phyloP scores from a whole-genome alignment of 2,329 filamentous ascomycete species.

The Nigrograna mackinnonii region DNA sequence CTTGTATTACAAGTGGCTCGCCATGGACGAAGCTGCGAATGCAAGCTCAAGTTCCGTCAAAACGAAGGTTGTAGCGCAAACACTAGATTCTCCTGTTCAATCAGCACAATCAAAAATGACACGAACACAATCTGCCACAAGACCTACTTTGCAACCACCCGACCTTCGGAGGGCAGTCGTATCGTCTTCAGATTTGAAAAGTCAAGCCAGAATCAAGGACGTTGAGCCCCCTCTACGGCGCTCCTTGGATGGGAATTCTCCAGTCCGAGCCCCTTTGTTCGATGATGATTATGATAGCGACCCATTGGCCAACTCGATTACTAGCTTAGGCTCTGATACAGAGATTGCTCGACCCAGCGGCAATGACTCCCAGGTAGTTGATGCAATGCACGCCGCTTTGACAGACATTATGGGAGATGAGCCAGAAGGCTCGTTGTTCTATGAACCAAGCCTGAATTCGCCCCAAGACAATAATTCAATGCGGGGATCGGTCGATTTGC shows the following conservation, averaged over 20 bases:
- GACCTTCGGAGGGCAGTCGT: slow-evolving; percentile 64
- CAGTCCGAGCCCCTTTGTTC: slow-evolving; percentile 64
- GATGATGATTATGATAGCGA: slow-evolving; percentile 81
- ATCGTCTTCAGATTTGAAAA: slow-evolving; percentile 63
- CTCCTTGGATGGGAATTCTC: slow-evolving; percentile 70
- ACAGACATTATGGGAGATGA: slow-evolving; percentile 90
- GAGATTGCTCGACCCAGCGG: slow-evolving; percentile 46
- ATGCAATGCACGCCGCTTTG: slow-evolving; percentile 89
- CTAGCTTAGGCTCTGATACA: slow-evolving; percentile 75
- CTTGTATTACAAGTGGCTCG: slow-evolving; percentile 93
- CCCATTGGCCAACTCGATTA: slow-evolving; percentile 73
- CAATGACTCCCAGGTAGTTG: slow-evolving; percentile 79
- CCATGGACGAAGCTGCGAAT: slow-evolving; percentile 71
- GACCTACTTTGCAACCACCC: slow-evolving; percentile 42
- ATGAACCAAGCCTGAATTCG: slow-evolving; percentile 55
- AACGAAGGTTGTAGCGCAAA: slow-evolving; percentile 28
- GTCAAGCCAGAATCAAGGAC: slow-evolving; percentile 49
- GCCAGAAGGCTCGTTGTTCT: slow-evolving; percentile 70
- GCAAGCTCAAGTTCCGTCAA: slow-evolving; percentile 29
- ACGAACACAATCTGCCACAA: slow-evolving; percentile 52
- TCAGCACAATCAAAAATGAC: slow-evolving; percentile 42
- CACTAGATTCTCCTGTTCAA: slow-evolving; percentile 22
- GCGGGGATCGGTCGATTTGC: slow-evolving; percentile 64
- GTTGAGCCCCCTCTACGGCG: slow-evolving; percentile 57
- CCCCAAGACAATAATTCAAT: slow-evolving; percentile 65